Conservation (phyloP, 106 monocot species). For the Dendrobium huoshanense region DNA sequence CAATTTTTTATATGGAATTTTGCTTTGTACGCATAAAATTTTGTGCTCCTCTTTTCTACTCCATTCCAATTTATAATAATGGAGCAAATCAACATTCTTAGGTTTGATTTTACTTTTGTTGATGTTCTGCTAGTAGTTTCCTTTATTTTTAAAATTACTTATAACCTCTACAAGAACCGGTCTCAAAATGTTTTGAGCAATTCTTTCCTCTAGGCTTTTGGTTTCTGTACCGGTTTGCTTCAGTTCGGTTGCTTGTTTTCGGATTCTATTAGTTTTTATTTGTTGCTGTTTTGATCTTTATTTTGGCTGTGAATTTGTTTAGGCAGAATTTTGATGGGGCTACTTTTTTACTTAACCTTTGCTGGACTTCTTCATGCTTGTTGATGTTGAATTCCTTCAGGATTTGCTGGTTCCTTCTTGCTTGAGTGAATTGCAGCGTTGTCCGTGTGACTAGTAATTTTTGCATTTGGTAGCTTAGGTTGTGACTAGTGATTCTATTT, state of each 20-base stretch:
- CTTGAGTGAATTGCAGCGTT: background rate
- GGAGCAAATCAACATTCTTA: background rate
- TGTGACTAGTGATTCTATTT: too few species aligned
- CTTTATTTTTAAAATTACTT: background rate
- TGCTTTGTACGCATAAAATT: background rate
- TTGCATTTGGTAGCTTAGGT: too few species aligned
- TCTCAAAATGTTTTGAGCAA: too few species aligned
- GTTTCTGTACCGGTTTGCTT: too few species aligned
- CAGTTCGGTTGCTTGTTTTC: too few species aligned
- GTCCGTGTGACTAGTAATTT: background rate
- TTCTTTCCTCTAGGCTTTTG: too few species aligned
- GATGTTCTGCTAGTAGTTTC: background rate
- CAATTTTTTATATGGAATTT: background rate
- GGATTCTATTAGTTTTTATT: background rate
- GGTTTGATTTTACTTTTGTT: background rate
- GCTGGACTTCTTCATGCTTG: background rate
- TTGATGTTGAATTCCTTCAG: background rate
- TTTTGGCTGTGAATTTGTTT: background rate
- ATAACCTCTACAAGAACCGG: too few species aligned
- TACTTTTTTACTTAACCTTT: background rate
- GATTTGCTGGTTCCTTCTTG: background rate
- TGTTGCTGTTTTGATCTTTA: background rate
- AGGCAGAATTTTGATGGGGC: background rate
- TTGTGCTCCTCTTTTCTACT: background rate
- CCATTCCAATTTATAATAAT: background rate